Conservation (phyloP, 495 filamentous ascomycete genomes). For the Penicillium ucsense region DNA sequence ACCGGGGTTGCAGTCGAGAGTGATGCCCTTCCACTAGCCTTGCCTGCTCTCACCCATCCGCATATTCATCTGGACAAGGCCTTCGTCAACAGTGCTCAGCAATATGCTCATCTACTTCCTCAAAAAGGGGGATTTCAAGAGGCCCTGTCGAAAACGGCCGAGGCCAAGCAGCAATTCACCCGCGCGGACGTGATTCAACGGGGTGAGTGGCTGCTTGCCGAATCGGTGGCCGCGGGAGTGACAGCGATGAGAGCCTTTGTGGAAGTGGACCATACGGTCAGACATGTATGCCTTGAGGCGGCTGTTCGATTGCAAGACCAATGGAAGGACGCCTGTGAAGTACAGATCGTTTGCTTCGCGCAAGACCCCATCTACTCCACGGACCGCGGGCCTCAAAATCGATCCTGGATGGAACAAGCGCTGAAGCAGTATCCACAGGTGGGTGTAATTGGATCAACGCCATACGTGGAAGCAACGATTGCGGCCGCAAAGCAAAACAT, state of each 20-base stretch:
- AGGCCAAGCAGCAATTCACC: conserved; percentile 54
- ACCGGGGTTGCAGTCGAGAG: neutral
- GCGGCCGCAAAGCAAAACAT: conserved; percentile 48
- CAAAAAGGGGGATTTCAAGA: conserved; percentile 53
- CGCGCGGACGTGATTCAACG: conserved; percentile 48
- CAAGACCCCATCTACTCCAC: conserved; percentile 60
- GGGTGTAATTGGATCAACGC: conserved; percentile 58
- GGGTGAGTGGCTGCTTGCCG: conserved; percentile 56
- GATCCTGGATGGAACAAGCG: conserved; percentile 40
- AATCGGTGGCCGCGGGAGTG: conserved; percentile 57
- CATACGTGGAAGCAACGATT: conserved; percentile 54
- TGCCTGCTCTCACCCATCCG: conserved; percentile 59
- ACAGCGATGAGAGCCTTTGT: conserved; percentile 66
- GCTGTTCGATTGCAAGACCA: conserved; percentile 47
- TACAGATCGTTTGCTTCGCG: conserved; percentile 67
- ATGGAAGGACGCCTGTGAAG: conserved; percentile 43
- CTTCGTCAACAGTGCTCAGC: conserved; percentile 50
- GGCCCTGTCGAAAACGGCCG: conserved; percentile 50
- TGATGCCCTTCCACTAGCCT: conserved; percentile 13
- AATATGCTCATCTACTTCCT: conserved; percentile 51
- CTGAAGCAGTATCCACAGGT: conserved; percentile 26
- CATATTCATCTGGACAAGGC: conserved; percentile 73
- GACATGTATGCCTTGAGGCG: conserved; percentile 46
- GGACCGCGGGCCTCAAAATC: conserved; percentile 34
- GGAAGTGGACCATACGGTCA: conserved; percentile 58